Evolutionary conservation across 352 stramenopile genomes (phyloP), one percentile per base, ranked within the genome.

Genomic region (Pythium brassicae): DNA sequence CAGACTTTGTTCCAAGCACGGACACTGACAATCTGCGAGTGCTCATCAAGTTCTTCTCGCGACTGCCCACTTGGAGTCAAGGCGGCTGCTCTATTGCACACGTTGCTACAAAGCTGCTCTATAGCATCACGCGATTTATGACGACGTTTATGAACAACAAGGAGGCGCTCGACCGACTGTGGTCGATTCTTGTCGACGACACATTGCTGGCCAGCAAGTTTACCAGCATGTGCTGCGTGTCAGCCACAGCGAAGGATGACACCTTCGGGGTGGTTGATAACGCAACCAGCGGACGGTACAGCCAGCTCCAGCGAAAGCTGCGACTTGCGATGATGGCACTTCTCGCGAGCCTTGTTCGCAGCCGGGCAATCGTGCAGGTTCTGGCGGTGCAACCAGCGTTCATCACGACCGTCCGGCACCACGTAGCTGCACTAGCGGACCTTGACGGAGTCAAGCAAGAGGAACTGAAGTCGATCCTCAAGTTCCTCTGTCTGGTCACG

Each of bases 11-110:
- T n/a, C 4, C 22, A 22, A 7, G 17, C 9, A 45, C 15, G 19
- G 23, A 10, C 39, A 45, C 39, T 17, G 15, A 6, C 3, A 27
- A 26, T 7, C 9, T 57, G 7, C 12, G n/a, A 2, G 35, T 50
- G 10, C 27, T 65, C 9, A 22, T 62, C 10, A n/a, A 35, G 5
- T 65, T 62, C 10, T 37, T 57, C 29, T 22, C 20, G 5, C 43
- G 49, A 7, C 50, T 63, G 0, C 55, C 57, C 19, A 1, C 5
- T n/a, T 45, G n/a, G 39, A 23, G 8, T 11, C 19, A 23, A 20
- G 19, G 20, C 17, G 19, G 23, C 39, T 2, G 4, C 1, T 12
- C 6, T 25, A 22, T 2, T 17, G 9, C 32, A 12, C 9, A 20
- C 39, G 6, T 25, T 45, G 39, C 6, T 11, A 45, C 10, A 12